Evolutionary conservation across 257 asterid species (phyloP).

Genomic region (Nicotiana tomentosiformis): DNA sequence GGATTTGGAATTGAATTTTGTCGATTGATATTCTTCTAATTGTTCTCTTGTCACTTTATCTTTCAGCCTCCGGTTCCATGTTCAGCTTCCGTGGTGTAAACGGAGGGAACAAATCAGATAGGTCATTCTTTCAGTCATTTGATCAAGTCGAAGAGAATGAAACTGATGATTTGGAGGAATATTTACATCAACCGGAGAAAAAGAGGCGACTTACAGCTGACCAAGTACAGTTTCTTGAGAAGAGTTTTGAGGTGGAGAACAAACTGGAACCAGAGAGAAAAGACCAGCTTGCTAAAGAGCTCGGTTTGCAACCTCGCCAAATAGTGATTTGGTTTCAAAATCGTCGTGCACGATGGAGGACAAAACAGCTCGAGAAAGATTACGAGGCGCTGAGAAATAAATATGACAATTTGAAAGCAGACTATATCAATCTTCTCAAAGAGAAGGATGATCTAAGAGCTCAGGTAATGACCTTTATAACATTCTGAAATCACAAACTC

Average conservation of each 20-base stretch:
- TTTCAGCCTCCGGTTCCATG: slow-evolving; percentile 52
- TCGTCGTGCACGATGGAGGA: slow-evolving; percentile 79
- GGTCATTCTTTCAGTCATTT: slow-evolving; percentile 29
- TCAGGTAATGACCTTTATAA: slow-evolving; percentile 36
- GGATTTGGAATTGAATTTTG: not conserved
- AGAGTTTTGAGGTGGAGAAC: slow-evolving; percentile 56
- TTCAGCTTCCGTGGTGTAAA: slow-evolving; percentile 46
- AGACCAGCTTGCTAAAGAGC: slow-evolving; percentile 73
- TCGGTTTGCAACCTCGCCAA: slow-evolving; percentile 67
- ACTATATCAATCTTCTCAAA: slow-evolving; percentile 49
- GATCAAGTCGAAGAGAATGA: slow-evolving; percentile 48
- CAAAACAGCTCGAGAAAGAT: slow-evolving; percentile 65
- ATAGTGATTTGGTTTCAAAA: slow-evolving; percentile 84
- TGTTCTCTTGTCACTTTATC: not conserved
- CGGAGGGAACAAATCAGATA: slow-evolving; percentile 21
- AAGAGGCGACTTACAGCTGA: slow-evolving; percentile 67
- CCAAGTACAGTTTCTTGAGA: slow-evolving; percentile 74
- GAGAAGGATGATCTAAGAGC: slow-evolving; percentile 60
- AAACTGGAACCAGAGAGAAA: slow-evolving; percentile 80
- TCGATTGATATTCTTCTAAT: not conserved
- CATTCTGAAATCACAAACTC: not conserved
- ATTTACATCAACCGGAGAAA: slow-evolving; percentile 53
- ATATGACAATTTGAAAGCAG: slow-evolving; percentile 41
- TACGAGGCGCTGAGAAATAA: slow-evolving; percentile 45
- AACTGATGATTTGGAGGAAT: slow-evolving; percentile 64